Percentiles rank a stretch among this genome's conserved stretches.
These are phyloP conservation scores for Clonostachys sp. DNA, from an alignment of 2,329 filamentous ascomycete species.

Conservation along the genomic window DNA sequence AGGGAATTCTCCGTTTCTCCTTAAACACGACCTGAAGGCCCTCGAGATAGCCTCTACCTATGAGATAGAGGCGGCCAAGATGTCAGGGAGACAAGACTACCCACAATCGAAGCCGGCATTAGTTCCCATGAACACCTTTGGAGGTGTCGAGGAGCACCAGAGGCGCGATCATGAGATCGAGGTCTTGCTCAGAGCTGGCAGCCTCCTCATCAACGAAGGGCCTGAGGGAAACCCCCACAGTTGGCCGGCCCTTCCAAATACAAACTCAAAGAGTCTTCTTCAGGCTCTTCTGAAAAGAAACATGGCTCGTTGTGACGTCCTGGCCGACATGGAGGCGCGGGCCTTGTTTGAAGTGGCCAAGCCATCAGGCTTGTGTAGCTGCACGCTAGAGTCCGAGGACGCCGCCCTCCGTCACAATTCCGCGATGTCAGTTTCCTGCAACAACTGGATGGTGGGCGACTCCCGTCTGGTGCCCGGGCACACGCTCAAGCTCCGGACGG, in stretches of 20 bases:
- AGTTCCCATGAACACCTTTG: neutral
- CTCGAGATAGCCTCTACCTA: neutral
- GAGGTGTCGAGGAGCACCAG: neutral
- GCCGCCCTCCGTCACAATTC: too few relatives aligned
- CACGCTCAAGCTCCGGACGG: neutral
- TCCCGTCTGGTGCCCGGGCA: too few relatives aligned
- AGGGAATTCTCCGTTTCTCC: neutral
- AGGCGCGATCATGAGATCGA: neutral
- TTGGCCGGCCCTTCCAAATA: neutral
- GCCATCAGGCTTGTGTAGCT: accelerated
- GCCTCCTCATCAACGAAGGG: neutral
- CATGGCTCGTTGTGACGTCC: neutral
- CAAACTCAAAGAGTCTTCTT: neutral
- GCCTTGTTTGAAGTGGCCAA: neutral
- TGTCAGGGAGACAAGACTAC: neutral
- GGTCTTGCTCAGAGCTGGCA: neutral
- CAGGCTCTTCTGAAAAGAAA: neutral
- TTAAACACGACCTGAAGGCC: neutral
- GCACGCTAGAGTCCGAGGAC: too few relatives aligned
- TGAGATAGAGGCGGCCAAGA: neutral
- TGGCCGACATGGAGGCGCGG: neutral
- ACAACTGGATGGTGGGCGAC: too few relatives aligned
- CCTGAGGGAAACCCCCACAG: neutral
- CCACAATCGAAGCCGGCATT: neutral
- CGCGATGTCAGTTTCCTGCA: too few relatives aligned